Evolutionary conservation across 139 green algal species (phyloP).

Genomic region (Closterium sp.): DNA sequence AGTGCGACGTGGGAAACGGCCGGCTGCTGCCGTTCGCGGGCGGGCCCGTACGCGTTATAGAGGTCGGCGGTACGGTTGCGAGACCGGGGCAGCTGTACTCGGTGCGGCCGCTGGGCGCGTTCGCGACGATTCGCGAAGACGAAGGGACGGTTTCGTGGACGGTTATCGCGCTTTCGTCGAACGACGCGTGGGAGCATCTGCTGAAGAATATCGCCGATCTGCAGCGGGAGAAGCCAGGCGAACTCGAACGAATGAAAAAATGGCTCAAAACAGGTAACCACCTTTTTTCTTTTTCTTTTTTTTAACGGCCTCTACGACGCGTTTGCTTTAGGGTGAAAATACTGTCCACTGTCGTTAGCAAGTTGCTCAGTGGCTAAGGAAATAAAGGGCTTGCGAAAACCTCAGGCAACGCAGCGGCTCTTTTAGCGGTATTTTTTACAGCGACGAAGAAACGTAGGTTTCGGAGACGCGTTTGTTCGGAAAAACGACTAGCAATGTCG

Average conservation of each 20-base stretch:
- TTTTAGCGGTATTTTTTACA: too few relatives aligned
- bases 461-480: too few relatives aligned
- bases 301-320: too few relatives aligned
- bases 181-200: neutral
- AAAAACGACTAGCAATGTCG: too few relatives aligned
- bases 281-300: neutral
- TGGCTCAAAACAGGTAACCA: neutral
- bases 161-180: neutral
- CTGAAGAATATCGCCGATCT: neutral
- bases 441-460: too few relatives aligned
- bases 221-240: neutral
- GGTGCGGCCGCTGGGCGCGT: slow-evolving; percentile 25
- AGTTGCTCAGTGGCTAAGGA: too few relatives aligned
- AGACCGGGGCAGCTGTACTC: slow-evolving; percentile 18
- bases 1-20: neutral
- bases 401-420: too few relatives aligned
- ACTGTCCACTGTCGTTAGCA: too few relatives aligned
- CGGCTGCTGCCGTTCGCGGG: slow-evolving; percentile 6
- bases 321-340: too few relatives aligned
- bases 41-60: slow-evolving; percentile 16
- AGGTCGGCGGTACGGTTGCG: slow-evolving; percentile 5
- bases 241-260: neutral
- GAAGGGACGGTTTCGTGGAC: neutral
- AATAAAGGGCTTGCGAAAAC: too few relatives aligned
- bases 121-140: slow-evolving; percentile 10